Percentiles rank a stretch among this genome's conserved stretches.
phyloP scores from a whole-genome alignment of 345 rosid species.

The Brassica nigra region DNA sequence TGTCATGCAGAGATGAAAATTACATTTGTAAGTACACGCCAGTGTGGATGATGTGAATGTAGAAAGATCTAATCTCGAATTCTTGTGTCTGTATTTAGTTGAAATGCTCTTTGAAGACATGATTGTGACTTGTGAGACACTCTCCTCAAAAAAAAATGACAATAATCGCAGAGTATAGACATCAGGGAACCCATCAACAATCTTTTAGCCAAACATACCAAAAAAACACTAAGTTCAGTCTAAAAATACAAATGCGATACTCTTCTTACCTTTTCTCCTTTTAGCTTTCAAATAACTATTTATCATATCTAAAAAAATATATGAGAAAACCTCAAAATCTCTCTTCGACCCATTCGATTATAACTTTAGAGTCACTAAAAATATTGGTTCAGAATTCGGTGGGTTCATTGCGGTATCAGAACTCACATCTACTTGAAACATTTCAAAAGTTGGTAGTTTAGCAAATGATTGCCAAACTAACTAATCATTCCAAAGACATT shows the following conservation, averaged over 20 bases:
- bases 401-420: background rate
- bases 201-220: no score
- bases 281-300: background rate
- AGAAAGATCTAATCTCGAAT: no score
- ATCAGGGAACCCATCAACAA: no score
- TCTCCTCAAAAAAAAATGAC: no score
- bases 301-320: background rate
- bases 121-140: no score
- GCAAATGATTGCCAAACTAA: background rate
- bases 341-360: background rate
- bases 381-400: background rate
- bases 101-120: no score
- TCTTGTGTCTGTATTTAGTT: background rate
- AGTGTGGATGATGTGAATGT: slow-evolving; percentile 6
- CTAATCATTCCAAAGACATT: background rate
- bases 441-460: background rate
- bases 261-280: background rate
- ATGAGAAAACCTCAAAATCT: background rate
- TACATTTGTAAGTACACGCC: background rate
- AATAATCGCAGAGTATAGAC: no score
- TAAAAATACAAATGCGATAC: background rate
- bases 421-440: background rate
- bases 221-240: no score
- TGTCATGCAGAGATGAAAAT: slow-evolving; percentile 6
- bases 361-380: background rate